These are phyloP conservation scores for Colletotrichum agaves DNA, from an alignment of 2,329 filamentous ascomycete genomes.

Conservation along the genomic window DNA sequence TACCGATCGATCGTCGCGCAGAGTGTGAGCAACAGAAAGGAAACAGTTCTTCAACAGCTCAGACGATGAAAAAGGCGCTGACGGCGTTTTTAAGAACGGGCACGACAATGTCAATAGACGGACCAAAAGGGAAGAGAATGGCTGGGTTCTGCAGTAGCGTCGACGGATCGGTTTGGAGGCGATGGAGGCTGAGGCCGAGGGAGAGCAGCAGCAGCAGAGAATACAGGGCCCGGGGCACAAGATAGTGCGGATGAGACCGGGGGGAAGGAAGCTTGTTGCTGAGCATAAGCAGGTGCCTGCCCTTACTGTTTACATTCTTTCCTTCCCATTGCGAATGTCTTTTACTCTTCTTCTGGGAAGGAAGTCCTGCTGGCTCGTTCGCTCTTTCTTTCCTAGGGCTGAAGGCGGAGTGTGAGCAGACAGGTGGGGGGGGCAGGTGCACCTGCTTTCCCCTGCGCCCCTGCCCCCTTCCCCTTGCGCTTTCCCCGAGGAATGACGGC, in stretches of 20 bases:
- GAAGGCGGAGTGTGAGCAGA: conserved; percentile 20
- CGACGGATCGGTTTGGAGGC: conserved; percentile 6
- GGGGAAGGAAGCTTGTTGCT: conserved; percentile 28
- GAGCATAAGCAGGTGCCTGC: neutral
- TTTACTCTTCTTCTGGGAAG: neutral
- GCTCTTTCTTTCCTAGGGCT: conserved; percentile 21
- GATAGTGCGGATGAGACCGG: neutral
- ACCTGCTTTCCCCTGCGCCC: no score
- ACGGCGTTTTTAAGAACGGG: conserved; percentile 7
- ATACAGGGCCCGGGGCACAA: neutral
- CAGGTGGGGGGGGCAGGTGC: neutral
- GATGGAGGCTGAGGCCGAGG: conserved; percentile 6
- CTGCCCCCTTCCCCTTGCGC: conserved; percentile 18
- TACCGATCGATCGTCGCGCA: neutral
- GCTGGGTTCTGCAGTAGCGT: conserved; percentile 20
- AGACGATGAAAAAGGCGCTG: neutral
- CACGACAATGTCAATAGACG: neutral
- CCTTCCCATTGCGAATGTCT: neutral
- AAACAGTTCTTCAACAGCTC: neutral
- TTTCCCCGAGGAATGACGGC: conserved; percentile 13
- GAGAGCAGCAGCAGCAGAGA: neutral
- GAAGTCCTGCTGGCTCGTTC: neutral
- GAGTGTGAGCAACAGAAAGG: neutral
- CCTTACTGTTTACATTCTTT: neutral
- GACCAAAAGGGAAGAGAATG: conserved; percentile 13